These are phyloP conservation scores for Oryza nivara DNA, from an alignment of 176 grass and related monocot genomes.

Conservation along the genomic window DNA sequence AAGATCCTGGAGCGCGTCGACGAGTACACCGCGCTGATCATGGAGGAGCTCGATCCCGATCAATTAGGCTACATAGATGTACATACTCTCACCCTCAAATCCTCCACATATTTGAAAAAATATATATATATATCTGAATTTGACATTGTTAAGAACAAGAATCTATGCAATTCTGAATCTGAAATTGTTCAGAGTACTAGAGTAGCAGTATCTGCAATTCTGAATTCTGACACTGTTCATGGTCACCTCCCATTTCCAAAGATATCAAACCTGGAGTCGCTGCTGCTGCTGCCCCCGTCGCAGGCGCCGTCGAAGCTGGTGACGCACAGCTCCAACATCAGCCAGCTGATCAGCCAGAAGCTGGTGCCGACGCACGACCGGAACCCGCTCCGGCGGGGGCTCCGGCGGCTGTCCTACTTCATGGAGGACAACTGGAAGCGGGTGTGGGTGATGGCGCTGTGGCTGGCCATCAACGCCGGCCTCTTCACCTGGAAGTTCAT, in stretches of 20 bases:
- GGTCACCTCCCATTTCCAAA: slow-evolving; percentile 34
- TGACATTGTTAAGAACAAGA: neutral
- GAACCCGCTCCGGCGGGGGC: slow-evolving; percentile 53
- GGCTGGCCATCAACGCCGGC: slow-evolving; percentile 66
- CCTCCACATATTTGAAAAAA: neutral
- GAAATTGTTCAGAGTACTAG: neutral
- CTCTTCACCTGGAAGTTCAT: slow-evolving; percentile 79
- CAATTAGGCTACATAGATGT: slow-evolving; percentile 91
- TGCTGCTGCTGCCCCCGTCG: slow-evolving; percentile 61
- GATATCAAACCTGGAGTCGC: slow-evolving; percentile 74
- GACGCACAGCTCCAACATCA: slow-evolving; percentile 77
- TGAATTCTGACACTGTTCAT: neutral
- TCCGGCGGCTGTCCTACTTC: slow-evolving; percentile 58
- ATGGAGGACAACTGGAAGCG: slow-evolving; percentile 98
- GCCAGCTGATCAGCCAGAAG: slow-evolving; percentile 89
- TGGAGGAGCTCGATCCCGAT: slow-evolving; percentile 86
- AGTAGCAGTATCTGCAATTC: neutral
- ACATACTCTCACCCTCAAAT: neutral
- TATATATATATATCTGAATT: too few species aligned
- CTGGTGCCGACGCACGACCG: slow-evolving; percentile 48
- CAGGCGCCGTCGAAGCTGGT: slow-evolving; percentile 32
- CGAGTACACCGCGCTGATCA: slow-evolving; percentile 95
- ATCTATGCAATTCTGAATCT: too few species aligned
- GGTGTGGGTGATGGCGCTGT: slow-evolving; percentile 79
- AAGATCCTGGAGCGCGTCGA: slow-evolving; percentile 90